These are phyloP conservation scores for Neurospora cerealis DNA, from an alignment of 495 filamentous ascomycete species.

Conservation along the genomic window DNA sequence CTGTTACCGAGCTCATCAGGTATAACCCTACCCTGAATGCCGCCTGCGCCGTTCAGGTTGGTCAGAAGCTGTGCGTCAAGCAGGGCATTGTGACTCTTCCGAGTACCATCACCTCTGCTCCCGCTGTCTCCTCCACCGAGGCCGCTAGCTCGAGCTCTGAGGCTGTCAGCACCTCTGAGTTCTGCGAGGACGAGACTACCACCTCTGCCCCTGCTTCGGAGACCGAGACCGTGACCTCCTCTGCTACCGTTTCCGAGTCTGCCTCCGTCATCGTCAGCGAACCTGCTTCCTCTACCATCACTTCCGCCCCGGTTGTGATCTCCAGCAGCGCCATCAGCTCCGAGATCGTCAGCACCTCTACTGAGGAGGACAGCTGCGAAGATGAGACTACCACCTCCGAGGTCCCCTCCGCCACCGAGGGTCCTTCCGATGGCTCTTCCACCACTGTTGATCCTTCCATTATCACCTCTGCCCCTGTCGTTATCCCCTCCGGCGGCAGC, in stretches of 20 bases:
- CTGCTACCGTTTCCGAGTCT: not conserved
- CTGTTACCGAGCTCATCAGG: not conserved
- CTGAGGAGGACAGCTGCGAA: not conserved
- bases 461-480: conserved; percentile 1
- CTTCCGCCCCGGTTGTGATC: conserved; percentile 9
- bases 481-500: not conserved
- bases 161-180: conserved; percentile 6
- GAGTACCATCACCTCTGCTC: conserved; percentile 5
- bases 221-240: not conserved
- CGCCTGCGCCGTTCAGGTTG: not conserved
- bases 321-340: conserved; percentile 9
- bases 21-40: conserved; percentile 2
- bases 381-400: not conserved
- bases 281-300: conserved; percentile 3
- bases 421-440: not conserved
- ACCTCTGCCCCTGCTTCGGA: not conserved
- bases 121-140: not conserved
- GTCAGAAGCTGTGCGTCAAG: conserved; percentile 5
- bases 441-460: not conserved
- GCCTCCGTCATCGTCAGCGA: not conserved
- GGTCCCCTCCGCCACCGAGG: not conserved
- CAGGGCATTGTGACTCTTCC: not conserved
- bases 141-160: conserved; percentile 1
- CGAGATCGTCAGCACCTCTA: not conserved
- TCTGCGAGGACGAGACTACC: not conserved